phyloP scores from a whole-genome alignment of 495 filamentous ascomycete species.

The Hapsidospora chrysogenum region DNA sequence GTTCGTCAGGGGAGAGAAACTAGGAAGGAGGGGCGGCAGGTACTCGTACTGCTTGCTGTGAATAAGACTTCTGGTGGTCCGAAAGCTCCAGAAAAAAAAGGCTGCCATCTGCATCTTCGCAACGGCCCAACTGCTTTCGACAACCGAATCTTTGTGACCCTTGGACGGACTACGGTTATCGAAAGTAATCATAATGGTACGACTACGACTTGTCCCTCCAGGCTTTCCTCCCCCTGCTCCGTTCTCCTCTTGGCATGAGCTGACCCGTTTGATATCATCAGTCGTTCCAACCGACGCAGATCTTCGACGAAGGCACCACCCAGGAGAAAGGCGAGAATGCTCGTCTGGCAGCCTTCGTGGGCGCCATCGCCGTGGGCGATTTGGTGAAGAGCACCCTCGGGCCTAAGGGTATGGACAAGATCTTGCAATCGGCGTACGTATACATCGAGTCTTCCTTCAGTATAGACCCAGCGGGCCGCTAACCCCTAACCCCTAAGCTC shows the following conservation, averaged over 20 bases:
- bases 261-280: no score
- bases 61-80: background rate
- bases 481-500: conserved; percentile 50
- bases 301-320: conserved; percentile 92
- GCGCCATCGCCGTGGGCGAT: conserved; percentile 94
- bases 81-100: background rate
- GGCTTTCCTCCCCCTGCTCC: no score
- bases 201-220: no score
- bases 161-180: no score
- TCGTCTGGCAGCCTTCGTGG: conserved; percentile 88
- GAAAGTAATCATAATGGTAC: no score
- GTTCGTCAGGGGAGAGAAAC: background rate
- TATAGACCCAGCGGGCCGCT: conserved; percentile 15
- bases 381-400: conserved; percentile 93
- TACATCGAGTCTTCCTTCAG: background rate
- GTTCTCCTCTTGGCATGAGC: no score
- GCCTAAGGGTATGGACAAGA: conserved; percentile 99
- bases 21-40: background rate
- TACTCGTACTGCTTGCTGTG: background rate
- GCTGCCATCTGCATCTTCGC: no score
- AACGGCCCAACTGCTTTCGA: no score
- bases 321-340: conserved; percentile 99
- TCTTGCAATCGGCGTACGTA: conserved; percentile 78
- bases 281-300: conserved; percentile 80
- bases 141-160: no score